Percentiles rank a stretch among this genome's conserved stretches.
phyloP scores from a whole-genome alignment of 2,329 filamentous ascomycete species.

The Capronia coronata region DNA sequence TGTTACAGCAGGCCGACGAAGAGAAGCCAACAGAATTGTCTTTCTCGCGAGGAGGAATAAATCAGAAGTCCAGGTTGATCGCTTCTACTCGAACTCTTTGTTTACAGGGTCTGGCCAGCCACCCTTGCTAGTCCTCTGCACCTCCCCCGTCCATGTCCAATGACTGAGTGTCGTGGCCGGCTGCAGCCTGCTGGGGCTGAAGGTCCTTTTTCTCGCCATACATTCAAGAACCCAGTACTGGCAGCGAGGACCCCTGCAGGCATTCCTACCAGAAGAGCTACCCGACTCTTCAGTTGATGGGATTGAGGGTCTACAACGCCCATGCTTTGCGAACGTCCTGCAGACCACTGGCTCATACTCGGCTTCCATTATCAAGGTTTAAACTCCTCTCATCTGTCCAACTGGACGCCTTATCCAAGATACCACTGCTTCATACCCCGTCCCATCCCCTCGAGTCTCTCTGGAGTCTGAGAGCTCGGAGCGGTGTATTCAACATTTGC shows the following conservation, averaged over 20 bases:
- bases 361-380: neutral
- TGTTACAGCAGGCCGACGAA: too few relatives aligned
- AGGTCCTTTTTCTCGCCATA: neutral
- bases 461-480: neutral
- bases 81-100: neutral
- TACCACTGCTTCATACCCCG: neutral
- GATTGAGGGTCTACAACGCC: neutral
- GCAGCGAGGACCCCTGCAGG: neutral
- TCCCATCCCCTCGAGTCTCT: neutral
- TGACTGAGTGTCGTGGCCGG: neutral
- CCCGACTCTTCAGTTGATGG: too few relatives aligned
- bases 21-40: too few relatives aligned
- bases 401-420: conserved; percentile 13
- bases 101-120: neutral
- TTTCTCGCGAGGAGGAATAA: too few relatives aligned
- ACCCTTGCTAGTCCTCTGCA: neutral
- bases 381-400: neutral
- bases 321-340: neutral
- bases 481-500: neutral
- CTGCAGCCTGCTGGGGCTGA: neutral
- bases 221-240: too few relatives aligned
- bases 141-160: neutral
- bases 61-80: too few relatives aligned
- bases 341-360: neutral
- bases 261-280: too few relatives aligned